Conservation (phyloP, 257 asterid species). For the Solanum sejunctum region DNA sequence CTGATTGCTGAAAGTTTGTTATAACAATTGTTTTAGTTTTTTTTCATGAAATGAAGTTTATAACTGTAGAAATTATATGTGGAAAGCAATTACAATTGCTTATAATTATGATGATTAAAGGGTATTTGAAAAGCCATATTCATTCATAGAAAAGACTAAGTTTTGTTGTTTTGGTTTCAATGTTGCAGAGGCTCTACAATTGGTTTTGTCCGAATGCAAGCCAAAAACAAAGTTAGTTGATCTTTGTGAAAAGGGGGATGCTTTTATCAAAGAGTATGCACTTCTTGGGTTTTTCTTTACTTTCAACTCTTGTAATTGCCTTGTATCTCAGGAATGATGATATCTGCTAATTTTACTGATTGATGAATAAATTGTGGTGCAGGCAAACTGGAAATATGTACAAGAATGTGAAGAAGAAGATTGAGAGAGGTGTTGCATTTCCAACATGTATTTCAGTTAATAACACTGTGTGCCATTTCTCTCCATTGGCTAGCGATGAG, state of each 20-base stretch:
- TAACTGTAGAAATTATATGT: neutral
- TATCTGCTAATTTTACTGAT: neutral
- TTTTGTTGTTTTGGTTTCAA: neutral
- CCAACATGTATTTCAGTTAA: conserved; percentile 90
- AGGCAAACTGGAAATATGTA: conserved; percentile 91
- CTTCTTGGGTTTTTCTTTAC: neutral
- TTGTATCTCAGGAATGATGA: neutral
- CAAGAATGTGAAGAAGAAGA: conserved; percentile 91
- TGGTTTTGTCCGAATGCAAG: conserved; percentile 64
- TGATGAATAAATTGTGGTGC: neutral
- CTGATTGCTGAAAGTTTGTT: neutral
- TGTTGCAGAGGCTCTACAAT: conserved; percentile 80
- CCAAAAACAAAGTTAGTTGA: conserved; percentile 76
- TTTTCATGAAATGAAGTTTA: neutral
- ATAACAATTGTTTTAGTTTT: neutral
- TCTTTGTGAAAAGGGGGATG: conserved; percentile 79
- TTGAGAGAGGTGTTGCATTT: conserved; percentile 86
- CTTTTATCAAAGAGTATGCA: conserved; percentile 60
- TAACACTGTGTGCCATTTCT: conserved; percentile 73
- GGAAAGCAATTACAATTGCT: neutral
- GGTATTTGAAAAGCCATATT: neutral
- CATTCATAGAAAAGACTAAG: neutral
- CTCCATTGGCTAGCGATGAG: conserved; percentile 75
- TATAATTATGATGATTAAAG: neutral
- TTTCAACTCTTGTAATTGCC: neutral